Base-by-base conservation (phyloP, 2,329 filamentous ascomycete species). In the Colletotrichum sp. region DNA sequence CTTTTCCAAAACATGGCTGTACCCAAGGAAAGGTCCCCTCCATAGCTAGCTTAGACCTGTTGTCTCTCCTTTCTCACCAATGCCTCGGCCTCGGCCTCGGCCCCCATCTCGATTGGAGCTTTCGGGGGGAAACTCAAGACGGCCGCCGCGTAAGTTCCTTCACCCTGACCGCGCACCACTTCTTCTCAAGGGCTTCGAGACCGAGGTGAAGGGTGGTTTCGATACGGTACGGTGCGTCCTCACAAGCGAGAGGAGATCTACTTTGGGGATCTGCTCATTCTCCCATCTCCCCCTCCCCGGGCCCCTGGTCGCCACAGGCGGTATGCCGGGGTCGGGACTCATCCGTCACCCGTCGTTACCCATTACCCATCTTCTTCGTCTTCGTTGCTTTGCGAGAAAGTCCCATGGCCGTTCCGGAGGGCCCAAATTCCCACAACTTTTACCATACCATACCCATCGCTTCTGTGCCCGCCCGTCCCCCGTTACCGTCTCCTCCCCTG, bases 201-300 rank as follows among this genome's bases (percentile, higher is more conserved):
- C 28, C 24, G 28, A 13, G 65, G 63, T 30, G 36, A 48, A 68
- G 44, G 22, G 39, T 16, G 52, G 22, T 24, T 24, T 57, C 48
- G 52, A 39, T 69, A 44, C 34, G 52, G 15, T 44, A 30, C 52
- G 66, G 48, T 39, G 28, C 66, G 32, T 24, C 24, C 16, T 24
- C 39, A 18, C 30, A 57, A 74, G 65, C 71, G 39, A 69, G 57
- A 69, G 36, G 60, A 63, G 26, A 67, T 71, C 68, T 39, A 26
- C 72, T 30, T 52, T 71, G 60, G 26, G 67, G 52, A 71, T 75
- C 60, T 65, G 68, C 68, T 71, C 72, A 75, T 52, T 75, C 60
- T 66, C 30, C 68, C 72, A 39, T 71, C 39, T 48, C 39, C 39
- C 39, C 39, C 18, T n/a, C 39, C 39, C 39, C 39, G 39, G 39